Conservation (phyloP, 2,329 filamentous ascomycete species). For the Sclerotiophoma versabilis region DNA sequence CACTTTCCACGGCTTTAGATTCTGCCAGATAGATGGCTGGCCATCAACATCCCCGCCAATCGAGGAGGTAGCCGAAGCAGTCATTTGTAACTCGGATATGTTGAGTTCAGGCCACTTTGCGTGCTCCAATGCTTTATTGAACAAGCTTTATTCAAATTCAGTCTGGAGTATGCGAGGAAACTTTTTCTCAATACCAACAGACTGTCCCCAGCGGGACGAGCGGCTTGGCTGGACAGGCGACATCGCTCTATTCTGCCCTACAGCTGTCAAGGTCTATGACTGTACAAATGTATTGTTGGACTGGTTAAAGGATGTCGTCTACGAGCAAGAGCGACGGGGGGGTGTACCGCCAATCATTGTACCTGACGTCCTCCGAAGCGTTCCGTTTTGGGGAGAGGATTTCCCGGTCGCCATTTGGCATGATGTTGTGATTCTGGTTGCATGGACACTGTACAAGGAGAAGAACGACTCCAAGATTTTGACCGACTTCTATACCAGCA, state of each 20-base stretch:
- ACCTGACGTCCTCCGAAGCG: not conserved
- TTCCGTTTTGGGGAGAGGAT: not conserved
- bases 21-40: constrained; percentile 6
- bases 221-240: constrained; percentile 63
- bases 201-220: constrained; percentile 64
- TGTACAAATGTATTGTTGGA: not conserved
- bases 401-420: constrained; percentile 5
- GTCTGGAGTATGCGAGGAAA: constrained; percentile 66
- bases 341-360: constrained; percentile 4
- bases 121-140: constrained; percentile 32
- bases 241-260: constrained; percentile 57
- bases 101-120: not conserved
- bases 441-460: not conserved
- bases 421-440: not conserved
- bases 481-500: constrained; percentile 1
- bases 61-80: constrained; percentile 2
- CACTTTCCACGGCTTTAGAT: constrained; percentile 7
- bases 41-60: not conserved
- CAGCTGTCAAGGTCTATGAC: constrained; percentile 46
- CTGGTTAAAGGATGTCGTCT: not conserved
- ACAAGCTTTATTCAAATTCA: constrained; percentile 62
- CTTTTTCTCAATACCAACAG: constrained; percentile 46
- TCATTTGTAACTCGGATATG: constrained; percentile 7
- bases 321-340: not conserved
- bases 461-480: not conserved